Evolutionary conservation across 2,329 filamentous ascomycete genomes (phyloP).

Genomic region (Dryadomyces quercivorus): DNA sequence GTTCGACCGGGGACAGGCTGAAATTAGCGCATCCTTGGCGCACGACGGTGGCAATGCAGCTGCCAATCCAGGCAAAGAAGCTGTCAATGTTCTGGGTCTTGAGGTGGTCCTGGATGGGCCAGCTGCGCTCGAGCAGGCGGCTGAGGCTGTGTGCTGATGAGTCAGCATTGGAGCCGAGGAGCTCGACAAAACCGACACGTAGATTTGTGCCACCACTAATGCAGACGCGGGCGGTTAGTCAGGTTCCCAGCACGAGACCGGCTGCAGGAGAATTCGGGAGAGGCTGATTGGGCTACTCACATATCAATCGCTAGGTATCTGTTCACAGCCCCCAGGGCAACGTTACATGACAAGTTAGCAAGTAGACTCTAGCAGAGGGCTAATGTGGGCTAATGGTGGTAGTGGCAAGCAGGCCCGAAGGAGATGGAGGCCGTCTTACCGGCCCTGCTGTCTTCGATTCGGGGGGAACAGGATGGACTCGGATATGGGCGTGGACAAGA

Average conservation of each 20-base stretch:
- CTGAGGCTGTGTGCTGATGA: conserved; percentile 21
- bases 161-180: conserved; percentile 25
- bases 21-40: conserved; percentile 37
- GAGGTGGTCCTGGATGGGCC: conserved; percentile 61
- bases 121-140: conserved; percentile 54
- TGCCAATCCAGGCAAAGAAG: conserved; percentile 71
- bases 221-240: neutral
- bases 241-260: neutral
- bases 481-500: conserved; percentile 48
- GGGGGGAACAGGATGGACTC: conserved; percentile 41
- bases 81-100: conserved; percentile 64
- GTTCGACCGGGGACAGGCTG: conserved; percentile 27
- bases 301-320: conserved; percentile 54
- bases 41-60: conserved; percentile 64
- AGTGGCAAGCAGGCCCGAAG: neutral
- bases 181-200: conserved; percentile 54
- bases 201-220: conserved; percentile 55
- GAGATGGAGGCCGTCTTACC: conserved; percentile 28
- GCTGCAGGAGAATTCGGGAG: neutral
- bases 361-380: neutral
- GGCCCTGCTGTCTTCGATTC: conserved; percentile 26
- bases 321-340: conserved; percentile 3
- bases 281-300: conserved; percentile 27
- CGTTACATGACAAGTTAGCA: conserved; percentile 6
- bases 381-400: neutral